Percentiles rank a stretch among this genome's conserved stretches.
Conservation (phyloP, 345 rosid species). For the Raphanus raphanistrum region DNA sequence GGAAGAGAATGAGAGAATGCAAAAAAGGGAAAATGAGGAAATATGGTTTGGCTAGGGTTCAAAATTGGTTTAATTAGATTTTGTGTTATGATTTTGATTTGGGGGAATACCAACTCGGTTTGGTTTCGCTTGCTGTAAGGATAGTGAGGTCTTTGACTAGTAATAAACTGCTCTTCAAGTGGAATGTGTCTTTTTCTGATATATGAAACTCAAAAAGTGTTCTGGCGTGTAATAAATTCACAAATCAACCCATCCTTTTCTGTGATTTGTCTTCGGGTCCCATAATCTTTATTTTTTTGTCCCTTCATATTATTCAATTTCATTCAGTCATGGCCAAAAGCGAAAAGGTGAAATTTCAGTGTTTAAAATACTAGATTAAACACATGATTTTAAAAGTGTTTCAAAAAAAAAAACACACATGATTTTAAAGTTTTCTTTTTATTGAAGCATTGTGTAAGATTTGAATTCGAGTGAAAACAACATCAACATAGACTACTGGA, state of each 20-base stretch:
- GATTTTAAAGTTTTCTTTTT: background rate
- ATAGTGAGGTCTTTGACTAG: too few species aligned
- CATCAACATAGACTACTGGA: background rate
- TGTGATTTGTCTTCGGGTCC: constrained; percentile 7
- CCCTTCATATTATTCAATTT: constrained; percentile 11
- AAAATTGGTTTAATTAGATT: too few species aligned
- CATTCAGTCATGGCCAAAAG: constrained; percentile 10
- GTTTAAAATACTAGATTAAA: background rate
- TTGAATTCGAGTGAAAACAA: background rate
- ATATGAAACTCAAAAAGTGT: too few species aligned
- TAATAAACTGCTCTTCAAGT: too few species aligned
- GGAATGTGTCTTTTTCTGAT: too few species aligned
- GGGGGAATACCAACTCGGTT: too few species aligned
- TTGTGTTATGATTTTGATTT: too few species aligned
- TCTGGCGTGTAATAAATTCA: too few species aligned
- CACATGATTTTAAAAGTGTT: background rate
- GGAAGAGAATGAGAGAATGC: too few species aligned
- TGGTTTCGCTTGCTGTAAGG: too few species aligned
- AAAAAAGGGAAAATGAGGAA: too few species aligned
- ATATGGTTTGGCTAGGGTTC: too few species aligned
- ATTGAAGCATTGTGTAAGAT: background rate
- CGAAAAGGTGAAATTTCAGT: background rate
- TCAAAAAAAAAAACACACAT: background rate
- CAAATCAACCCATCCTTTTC: constrained; percentile 24
- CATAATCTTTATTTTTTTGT: constrained; percentile 7